Percentiles rank a stretch among this genome's conserved stretches.
Conservation (phyloP, 352 stramenopile species). For the Lagenidium giganteum region DNA sequence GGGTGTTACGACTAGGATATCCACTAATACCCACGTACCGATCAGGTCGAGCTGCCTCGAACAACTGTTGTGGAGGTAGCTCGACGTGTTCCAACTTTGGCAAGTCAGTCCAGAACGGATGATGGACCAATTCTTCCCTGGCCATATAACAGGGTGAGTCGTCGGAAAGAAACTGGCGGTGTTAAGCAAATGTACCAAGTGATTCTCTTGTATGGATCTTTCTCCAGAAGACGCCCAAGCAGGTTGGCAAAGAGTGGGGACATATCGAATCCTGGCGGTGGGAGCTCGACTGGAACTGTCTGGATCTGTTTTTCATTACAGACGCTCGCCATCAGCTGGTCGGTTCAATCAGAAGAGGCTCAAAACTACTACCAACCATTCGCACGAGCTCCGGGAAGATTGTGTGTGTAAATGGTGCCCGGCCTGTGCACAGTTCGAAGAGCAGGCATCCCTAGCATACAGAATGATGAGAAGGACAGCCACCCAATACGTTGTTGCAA, state of each 20-base stretch:
- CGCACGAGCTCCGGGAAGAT: conserved; percentile 66
- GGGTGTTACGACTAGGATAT: background rate
- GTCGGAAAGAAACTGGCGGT: no score
- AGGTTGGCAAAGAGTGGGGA: conserved; percentile 48
- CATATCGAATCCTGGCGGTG: conserved; percentile 43
- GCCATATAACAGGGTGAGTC: background rate
- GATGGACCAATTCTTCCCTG: conserved; percentile 59
- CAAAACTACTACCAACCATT: conserved; percentile 36
- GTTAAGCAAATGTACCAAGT: conserved; percentile 45
- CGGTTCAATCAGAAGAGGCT: background rate
- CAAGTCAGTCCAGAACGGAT: conserved; percentile 60
- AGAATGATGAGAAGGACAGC: background rate
- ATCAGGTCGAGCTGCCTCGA: conserved; percentile 21
- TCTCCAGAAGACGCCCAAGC: conserved; percentile 50
- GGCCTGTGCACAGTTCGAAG: conserved; percentile 66
- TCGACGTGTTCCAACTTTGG: conserved; percentile 18
- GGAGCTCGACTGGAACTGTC: conserved; percentile 40
- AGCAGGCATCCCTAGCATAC: conserved; percentile 62
- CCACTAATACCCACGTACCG: background rate
- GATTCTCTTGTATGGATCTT: conserved; percentile 70
- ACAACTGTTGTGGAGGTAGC: conserved; percentile 64
- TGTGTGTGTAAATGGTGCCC: conserved; percentile 64
- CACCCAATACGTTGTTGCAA: background rate
- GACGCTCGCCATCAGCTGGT: no score
- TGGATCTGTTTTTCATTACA: conserved; percentile 82